These are phyloP conservation scores for Aspergillus neotritici DNA, from an alignment of 2,329 filamentous ascomycete species.

Conservation along the genomic window DNA sequence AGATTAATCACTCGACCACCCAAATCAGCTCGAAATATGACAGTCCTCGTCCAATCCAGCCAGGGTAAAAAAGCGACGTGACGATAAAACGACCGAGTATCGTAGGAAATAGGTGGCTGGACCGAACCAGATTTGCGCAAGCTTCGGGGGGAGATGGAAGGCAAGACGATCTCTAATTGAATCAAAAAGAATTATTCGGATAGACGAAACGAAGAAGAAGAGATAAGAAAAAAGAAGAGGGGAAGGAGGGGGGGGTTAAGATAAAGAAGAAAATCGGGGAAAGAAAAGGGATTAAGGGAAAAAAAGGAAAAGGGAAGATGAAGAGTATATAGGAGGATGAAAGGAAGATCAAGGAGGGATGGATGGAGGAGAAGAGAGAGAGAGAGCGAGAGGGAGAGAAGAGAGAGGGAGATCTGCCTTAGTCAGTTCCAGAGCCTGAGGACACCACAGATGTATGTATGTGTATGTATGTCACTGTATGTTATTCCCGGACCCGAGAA, in stretches of 20 bases:
- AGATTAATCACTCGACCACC: slow-evolving; percentile 13
- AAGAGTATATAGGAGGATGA: slow-evolving; percentile 20
- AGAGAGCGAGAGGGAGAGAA: slow-evolving; percentile 12
- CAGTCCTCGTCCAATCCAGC: not conserved
- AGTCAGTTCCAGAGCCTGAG: not conserved
- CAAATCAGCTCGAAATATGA: slow-evolving; percentile 15
- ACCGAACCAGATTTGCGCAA: slow-evolving; percentile 24
- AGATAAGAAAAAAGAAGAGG: slow-evolving; percentile 9
- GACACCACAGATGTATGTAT: too few species aligned
- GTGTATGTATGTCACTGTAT: too few species aligned
- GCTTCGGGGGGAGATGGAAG: slow-evolving; percentile 18
- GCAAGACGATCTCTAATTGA: slow-evolving; percentile 17
- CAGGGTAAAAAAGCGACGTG: not conserved
- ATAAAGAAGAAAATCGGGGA: slow-evolving; percentile 8
- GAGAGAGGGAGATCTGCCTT: slow-evolving; percentile 5
- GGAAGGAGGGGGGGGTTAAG: slow-evolving; percentile 9
- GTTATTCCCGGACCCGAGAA: slow-evolving; percentile 7
- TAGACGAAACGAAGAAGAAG: slow-evolving; percentile 11
- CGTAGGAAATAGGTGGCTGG: slow-evolving; percentile 36
- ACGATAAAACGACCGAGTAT: slow-evolving; percentile 27
- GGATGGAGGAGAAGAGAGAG: slow-evolving; percentile 12
- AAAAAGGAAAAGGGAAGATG: slow-evolving; percentile 21
- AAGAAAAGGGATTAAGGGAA: slow-evolving; percentile 16
- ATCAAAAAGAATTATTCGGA: slow-evolving; percentile 5
- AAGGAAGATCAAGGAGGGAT: slow-evolving; percentile 11